Conservation (phyloP, 306 rosid species). For the Ziziphus jujuba region DNA sequence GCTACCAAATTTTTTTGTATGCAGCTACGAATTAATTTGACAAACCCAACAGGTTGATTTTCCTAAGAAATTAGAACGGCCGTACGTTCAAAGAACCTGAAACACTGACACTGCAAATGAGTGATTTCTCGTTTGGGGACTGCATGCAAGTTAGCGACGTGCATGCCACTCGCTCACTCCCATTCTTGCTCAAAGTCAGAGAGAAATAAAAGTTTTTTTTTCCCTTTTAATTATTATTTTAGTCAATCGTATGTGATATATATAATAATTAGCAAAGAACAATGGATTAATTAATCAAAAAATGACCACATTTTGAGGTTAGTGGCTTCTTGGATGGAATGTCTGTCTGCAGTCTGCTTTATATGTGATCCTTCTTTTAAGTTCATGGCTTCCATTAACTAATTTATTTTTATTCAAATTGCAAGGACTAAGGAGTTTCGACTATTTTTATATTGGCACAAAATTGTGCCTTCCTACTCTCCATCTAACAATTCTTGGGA, state of each 20-base stretch:
- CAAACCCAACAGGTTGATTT: too few species aligned
- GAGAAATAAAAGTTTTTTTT: too few species aligned
- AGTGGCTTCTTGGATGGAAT: constrained; percentile 33
- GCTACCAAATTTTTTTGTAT: too few species aligned
- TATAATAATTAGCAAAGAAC: background rate
- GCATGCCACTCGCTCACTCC: constrained; percentile 25
- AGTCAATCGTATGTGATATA: background rate
- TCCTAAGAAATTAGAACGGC: too few species aligned
- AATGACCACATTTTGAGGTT: constrained; percentile 3
- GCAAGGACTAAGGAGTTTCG: too few species aligned
- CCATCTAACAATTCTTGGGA: too few species aligned
- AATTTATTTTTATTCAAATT: too few species aligned
- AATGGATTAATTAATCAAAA: background rate
- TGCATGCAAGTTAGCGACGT: constrained; percentile 13
- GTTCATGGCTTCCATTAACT: constrained; percentile 23
- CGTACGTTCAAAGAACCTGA: background rate
- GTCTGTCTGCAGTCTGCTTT: constrained; percentile 13
- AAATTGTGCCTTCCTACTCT: too few species aligned
- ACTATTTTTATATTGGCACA: background rate
- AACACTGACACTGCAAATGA: background rate
- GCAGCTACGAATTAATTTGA: too few species aligned
- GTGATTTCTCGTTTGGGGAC: background rate
- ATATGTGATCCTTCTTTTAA: background rate
- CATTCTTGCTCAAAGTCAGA: background rate
- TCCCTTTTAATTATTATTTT: too few species aligned